Conservation (phyloP, 2,329 filamentous ascomycete species). For the Diaporthe batatas region DNA sequence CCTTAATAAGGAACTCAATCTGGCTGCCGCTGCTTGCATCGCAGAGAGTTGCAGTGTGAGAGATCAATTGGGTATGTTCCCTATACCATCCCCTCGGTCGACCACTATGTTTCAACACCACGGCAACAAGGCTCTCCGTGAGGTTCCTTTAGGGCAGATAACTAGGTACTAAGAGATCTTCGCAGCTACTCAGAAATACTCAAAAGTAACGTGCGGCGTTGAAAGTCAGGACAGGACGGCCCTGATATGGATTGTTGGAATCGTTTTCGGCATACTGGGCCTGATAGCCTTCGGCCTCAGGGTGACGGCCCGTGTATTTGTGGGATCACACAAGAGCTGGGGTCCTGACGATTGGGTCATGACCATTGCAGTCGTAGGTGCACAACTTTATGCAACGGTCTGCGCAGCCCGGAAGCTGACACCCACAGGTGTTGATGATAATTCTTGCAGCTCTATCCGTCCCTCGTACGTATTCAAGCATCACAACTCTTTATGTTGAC, state of each 20-base stretch:
- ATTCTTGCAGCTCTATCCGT: conserved; percentile 46
- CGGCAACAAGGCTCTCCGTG: background rate
- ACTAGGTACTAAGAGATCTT: background rate
- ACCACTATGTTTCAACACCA: background rate
- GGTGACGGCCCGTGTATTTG: conserved; percentile 47
- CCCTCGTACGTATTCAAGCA: conserved; percentile 45
- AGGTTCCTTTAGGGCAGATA: no score
- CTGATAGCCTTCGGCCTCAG: conserved; percentile 50
- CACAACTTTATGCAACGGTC: background rate
- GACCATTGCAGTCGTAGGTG: conserved; percentile 47
- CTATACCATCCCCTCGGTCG: accelerated
- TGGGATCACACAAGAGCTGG: conserved; percentile 48
- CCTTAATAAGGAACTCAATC: conserved; percentile 34
- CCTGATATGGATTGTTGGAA: conserved; percentile 47
- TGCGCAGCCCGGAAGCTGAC: conserved; percentile 9
- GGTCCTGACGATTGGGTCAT: conserved; percentile 51
- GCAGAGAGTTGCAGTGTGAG: conserved; percentile 37
- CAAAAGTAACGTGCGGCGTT: conserved; percentile 47
- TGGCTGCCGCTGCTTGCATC: conserved; percentile 38
- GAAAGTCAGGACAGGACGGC: conserved; percentile 47
- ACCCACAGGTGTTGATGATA: conserved; percentile 43
- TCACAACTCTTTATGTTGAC: background rate
- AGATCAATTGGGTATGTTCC: conserved; percentile 25
- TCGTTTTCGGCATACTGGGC: conserved; percentile 49
- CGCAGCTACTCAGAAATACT: conserved; percentile 49